phyloP scores from a whole-genome alignment of 2,329 filamentous ascomycete genomes.

The Pseudogymnoascus sp. region DNA sequence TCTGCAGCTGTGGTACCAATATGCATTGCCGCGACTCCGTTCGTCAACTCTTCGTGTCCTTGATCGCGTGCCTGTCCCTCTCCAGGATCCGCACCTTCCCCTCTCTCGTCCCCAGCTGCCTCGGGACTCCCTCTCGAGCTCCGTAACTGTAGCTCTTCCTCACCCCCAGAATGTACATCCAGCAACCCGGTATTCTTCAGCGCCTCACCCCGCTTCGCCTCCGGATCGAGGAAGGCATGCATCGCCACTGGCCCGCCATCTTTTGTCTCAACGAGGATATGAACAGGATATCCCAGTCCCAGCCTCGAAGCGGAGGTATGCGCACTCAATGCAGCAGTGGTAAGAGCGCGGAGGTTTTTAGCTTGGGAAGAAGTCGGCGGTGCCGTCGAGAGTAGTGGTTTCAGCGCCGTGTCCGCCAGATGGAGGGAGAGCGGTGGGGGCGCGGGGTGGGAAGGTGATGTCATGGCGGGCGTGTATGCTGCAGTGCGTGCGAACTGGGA shows the following conservation, averaged over 20 bases:
- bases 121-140: background rate
- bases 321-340: constrained; percentile 44
- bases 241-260: constrained; percentile 30
- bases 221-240: constrained; percentile 39
- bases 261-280: constrained; percentile 51
- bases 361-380: constrained; percentile 21
- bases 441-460: constrained; percentile 12
- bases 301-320: constrained; percentile 46
- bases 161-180: constrained; percentile 13
- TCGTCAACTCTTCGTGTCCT: background rate
- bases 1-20: background rate
- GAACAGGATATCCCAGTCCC: constrained; percentile 44
- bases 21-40: background rate
- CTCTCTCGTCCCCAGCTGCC: background rate
- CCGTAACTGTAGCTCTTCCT: background rate
- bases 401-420: constrained; percentile 49
- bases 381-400: constrained; percentile 43
- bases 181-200: constrained; percentile 12
- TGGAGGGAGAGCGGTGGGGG: constrained; percentile 39
- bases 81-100: background rate
- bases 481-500: background rate
- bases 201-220: constrained; percentile 11
- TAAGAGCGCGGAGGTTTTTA: constrained; percentile 39
- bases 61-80: background rate
- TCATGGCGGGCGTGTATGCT: background rate